Base-by-base conservation (phyloP, 2,329 filamentous ascomycete genomes). In the Stenocarpella maydis region DNA sequence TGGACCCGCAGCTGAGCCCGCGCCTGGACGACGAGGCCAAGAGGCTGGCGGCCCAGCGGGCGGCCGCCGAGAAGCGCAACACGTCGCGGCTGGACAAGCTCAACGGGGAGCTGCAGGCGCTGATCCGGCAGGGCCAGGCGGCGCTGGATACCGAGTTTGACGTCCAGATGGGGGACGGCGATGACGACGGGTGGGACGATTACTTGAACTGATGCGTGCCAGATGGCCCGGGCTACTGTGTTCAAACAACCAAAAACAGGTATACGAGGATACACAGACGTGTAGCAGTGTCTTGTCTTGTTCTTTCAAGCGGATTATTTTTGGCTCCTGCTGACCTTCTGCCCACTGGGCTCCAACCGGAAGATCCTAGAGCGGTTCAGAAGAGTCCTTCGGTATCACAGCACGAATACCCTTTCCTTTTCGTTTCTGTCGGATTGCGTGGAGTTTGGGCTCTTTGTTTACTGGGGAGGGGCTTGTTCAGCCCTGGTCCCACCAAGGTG, bases 41-140 rank as follows among this genome's bases (percentile, higher is more conserved):
- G 76, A 87, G 88, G 53, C 88, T 95, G 68, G 90, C 93, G 7
- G 90, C 90, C n/a, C 87, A 89, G 76, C 88, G 91, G 73, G 85
- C 90, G 28, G 88, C 88, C 63, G 92, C 92, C 69, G 94, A 97
- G 75, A 85, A 90, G 54, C 91, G 95, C 74, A 88, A 92, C 9
- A 94, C 98, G 74, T 88, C 90, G 52, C 90, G 91, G 65, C 91
- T 98, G 74, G 90, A 89, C 60, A 88, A 91, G 31, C 90, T 98
- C 80, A 97, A 96, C 77, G 86, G 88, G 58, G 89, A 92, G 74
- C 82, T 98, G 58, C 88, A 92, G 76, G 92, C 91, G 41, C 94
- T 99, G 92, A 97, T 99, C 67, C 86, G 90, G 2, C 91, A 98
- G 79, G 96, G 95, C 0, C 91, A 91, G 74, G 92, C 96, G 78